Evolutionary conservation across 2,329 filamentous ascomycete species (phyloP), one percentile per base, ranked within the genome.

Genomic region (Aspergillus brunneoviolaceus): DNA sequence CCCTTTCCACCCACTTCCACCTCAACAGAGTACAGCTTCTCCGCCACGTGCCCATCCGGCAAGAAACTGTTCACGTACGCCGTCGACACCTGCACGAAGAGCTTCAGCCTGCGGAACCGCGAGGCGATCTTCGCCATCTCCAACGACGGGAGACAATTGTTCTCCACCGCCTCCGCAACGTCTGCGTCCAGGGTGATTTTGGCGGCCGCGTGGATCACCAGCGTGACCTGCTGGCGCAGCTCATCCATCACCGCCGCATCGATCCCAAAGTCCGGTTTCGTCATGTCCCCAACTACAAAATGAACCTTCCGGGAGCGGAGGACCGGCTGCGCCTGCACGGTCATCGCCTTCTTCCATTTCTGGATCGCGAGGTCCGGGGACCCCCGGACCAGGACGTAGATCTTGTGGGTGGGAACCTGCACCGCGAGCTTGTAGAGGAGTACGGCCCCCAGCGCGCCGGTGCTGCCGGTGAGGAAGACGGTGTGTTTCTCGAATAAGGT

Each of bases 141-240:
- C 25, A 74, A 53, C 5, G 70, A 60, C 6, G 72, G 71, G 3
- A 73, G 68, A 51, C 72, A 74, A n/a, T 74, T 74, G 50, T 68
- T 70, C 51, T 72, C 66, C 14, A 73, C 59, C 5, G 72, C 66
- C 21, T 73, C 70, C 1, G 61, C 51, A 10, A 73, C 63, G 49
- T 60, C 62, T 6, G 70, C 66, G 31, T 71, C 69, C 3, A 74
- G 65, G 1, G 65, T 65, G 56, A 74, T 74, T 16, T 67, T 73
- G n/a, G 72, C 72, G 10, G 72, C 72, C 1, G 72, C 62, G 35
- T 74, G 71, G 9, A 74, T 74, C 3, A 69, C 67, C 10, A 73
- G 57, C 1, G 72, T 74, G n/a, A 74, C 69, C 58, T 73, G 60
- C n/a, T 66, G 60, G 10, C 63, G 65, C 14, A 74, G 55, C 19